Conservation (phyloP, 768 basidiomycete species). For the Boletus reticulatus region DNA sequence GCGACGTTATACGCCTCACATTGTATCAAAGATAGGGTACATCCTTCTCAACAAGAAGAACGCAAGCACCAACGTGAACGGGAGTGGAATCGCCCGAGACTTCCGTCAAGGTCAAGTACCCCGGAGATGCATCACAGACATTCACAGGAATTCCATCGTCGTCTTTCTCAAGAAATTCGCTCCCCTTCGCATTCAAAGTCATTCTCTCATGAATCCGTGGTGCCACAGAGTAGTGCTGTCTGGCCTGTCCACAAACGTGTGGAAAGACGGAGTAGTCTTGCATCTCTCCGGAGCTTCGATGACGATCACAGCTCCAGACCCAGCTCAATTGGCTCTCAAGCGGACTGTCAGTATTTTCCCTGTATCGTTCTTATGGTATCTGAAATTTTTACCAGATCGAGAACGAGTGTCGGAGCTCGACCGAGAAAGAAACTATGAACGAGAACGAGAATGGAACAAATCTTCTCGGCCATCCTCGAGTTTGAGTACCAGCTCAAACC, state of each 20-base stretch:
- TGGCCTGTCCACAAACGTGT: conserved; percentile 6
- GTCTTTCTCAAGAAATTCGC: conserved; percentile 28
- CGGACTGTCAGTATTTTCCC: conserved; percentile 44
- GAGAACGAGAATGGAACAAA: conserved; percentile 58
- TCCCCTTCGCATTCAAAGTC: conserved; percentile 24
- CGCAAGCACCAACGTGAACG: conserved; percentile 43
- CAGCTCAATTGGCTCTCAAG: conserved; percentile 47
- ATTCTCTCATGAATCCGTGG: conserved; percentile 13
- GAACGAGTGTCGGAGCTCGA: conserved; percentile 43
- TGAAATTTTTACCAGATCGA: conserved; percentile 35
- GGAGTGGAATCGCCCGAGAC: conserved; percentile 43
- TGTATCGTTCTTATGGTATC: neutral
- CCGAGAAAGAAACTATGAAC: conserved; percentile 43
- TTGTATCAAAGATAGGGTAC: conserved; percentile 25
- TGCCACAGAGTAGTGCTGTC: conserved; percentile 8
- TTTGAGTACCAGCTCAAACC: conserved; percentile 36
- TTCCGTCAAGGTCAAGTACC: conserved; percentile 22
- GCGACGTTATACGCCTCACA: neutral
- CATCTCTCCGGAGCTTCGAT: conserved; percentile 43
- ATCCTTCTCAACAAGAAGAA: conserved; percentile 30
- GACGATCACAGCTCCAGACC: conserved; percentile 40
- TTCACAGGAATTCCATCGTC: conserved; percentile 27
- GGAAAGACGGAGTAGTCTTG: conserved; percentile 36
- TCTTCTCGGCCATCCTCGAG: conserved; percentile 45
- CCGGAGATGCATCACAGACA: conserved; percentile 26